Conservation (phyloP, 805 yeast species). For the Monosporozyma yasuniensis region DNA sequence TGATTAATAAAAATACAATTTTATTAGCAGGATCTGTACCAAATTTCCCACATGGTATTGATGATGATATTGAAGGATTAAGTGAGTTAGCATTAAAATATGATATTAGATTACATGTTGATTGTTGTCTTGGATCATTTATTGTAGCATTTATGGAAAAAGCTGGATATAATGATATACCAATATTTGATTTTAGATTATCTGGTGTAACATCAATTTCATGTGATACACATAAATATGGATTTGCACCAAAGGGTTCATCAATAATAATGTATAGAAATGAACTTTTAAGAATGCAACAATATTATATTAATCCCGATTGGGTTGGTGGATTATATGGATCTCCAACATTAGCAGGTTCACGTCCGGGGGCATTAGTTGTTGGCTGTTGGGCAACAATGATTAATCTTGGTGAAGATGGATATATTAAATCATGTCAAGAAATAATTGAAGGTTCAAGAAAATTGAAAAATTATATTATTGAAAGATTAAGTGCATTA, state of each 20-base stretch:
- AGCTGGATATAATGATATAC: slow-evolving; percentile 39
- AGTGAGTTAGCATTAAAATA: slow-evolving; percentile 51
- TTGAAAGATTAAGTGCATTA: slow-evolving; percentile 45
- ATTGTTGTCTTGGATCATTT: slow-evolving; percentile 92
- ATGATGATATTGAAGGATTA: slow-evolving; percentile 75
- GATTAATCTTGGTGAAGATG: slow-evolving; percentile 73
- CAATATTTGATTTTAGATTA: slow-evolving; percentile 71
- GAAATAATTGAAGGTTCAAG: slow-evolving; percentile 62
- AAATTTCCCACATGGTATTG: slow-evolving; percentile 92
- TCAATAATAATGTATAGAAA: slow-evolving; percentile 84
- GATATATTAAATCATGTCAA: slow-evolving; percentile 58
- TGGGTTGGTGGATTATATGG: slow-evolving; percentile 97
- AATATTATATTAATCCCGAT: slow-evolving; percentile 71
- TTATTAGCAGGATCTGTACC: slow-evolving; percentile 91
- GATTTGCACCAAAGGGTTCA: slow-evolving; percentile 96
- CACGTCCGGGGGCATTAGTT: slow-evolving; percentile 92
- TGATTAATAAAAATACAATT: slow-evolving; percentile 73
- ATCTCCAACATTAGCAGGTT: slow-evolving; percentile 93
- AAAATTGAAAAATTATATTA: slow-evolving; percentile 41
- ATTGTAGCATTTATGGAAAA: slow-evolving; percentile 70
- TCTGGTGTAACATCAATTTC: slow-evolving; percentile 95
- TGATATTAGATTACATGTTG: slow-evolving; percentile 86
- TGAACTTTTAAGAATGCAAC: slow-evolving; percentile 58
- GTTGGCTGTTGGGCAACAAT: slow-evolving; percentile 99
- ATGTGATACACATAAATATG: slow-evolving; percentile 99